phyloP scores from a whole-genome alignment of 768 basidiomycete species.

The Kwoniella mangroviensis region DNA sequence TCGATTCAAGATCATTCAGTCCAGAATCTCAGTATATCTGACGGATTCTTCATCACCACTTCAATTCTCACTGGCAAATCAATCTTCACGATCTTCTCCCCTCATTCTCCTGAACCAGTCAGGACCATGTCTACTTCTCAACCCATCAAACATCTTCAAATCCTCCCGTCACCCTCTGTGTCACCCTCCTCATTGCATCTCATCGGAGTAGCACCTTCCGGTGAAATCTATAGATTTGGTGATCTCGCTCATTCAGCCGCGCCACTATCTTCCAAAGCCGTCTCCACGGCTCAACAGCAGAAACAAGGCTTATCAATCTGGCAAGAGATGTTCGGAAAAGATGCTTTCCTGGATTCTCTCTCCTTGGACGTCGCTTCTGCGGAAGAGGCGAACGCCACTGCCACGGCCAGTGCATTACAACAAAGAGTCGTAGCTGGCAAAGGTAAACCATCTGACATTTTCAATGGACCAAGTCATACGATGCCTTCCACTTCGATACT shows the following conservation, averaged over 20 bases:
- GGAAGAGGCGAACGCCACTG: conserved; percentile 37
- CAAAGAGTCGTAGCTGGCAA: conserved; percentile 50
- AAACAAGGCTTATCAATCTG: conserved; percentile 69
- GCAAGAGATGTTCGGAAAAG: conserved; percentile 86
- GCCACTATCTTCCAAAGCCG: conserved; percentile 60
- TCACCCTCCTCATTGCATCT: conserved; percentile 31
- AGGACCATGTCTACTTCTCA: conserved; percentile 11
- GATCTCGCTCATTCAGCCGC: conserved; percentile 33
- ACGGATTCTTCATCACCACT: conserved; percentile 16
- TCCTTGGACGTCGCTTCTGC: conserved; percentile 1
- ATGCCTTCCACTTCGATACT: conserved; percentile 74
- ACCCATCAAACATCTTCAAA: conserved; percentile 6
- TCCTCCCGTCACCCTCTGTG: conserved; percentile 13
- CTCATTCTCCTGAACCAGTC: conserved; percentile 15
- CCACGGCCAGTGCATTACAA: conserved; percentile 51
- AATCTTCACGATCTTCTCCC: conserved; percentile 17
- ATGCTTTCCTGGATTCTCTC: conserved; percentile 63
- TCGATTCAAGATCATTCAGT: conserved; percentile 6
- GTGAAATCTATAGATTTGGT: conserved; percentile 56
- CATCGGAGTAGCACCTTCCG: conserved; percentile 38
- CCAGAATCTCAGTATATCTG: not conserved
- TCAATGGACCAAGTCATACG: conserved; percentile 74
- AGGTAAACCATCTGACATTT: conserved; percentile 62
- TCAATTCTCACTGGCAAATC: not conserved
- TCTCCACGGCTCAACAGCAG: conserved; percentile 53